Conservation (phyloP, 805 yeast genomes). For the Blastobotrys attinorum region DNA sequence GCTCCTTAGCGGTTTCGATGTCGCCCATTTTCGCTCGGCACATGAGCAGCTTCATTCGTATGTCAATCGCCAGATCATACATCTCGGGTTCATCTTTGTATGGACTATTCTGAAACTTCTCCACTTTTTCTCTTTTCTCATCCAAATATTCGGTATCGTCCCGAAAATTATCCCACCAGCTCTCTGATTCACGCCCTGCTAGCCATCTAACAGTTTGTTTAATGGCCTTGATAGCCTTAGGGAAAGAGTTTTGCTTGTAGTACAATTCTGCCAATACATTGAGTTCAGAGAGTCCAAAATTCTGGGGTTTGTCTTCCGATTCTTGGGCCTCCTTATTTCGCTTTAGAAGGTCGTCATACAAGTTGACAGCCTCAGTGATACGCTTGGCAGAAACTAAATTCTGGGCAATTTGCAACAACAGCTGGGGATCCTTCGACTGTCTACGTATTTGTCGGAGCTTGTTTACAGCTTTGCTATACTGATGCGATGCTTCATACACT, state of each 20-base stretch:
- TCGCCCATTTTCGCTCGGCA: slow-evolving; percentile 53
- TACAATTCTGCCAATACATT: slow-evolving; percentile 79
- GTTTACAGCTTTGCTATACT: slow-evolving; percentile 21
- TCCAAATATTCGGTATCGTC: slow-evolving; percentile 81
- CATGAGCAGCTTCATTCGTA: slow-evolving; percentile 71
- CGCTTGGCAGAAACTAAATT: slow-evolving; percentile 44
- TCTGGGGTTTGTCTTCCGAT: slow-evolving; percentile 23
- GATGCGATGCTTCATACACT: slow-evolving; percentile 23
- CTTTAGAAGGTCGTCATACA: slow-evolving; percentile 58
- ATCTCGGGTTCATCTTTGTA: slow-evolving; percentile 7
- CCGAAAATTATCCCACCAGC: slow-evolving; percentile 54
- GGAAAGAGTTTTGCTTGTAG: slow-evolving; percentile 57
- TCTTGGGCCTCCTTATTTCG: slow-evolving; percentile 41
- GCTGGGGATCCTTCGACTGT: slow-evolving; percentile 10
- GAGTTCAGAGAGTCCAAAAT: slow-evolving; percentile 81
- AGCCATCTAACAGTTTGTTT: slow-evolving; percentile 78
- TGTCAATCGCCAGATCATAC: slow-evolving; percentile 71
- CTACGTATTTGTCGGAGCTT: slow-evolving; percentile 18
- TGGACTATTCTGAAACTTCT: slow-evolving; percentile 7
- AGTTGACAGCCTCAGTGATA: slow-evolving; percentile 63
- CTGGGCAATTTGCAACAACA: slow-evolving; percentile 5
- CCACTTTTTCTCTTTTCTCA: slow-evolving; percentile 38
- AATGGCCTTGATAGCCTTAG: slow-evolving; percentile 54
- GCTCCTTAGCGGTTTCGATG: slow-evolving; percentile 59
- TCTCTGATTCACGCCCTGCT: slow-evolving; percentile 54